Percentiles rank a stretch among this genome's conserved stretches.
Conservation (phyloP, 164 flowering plant species). For the Chloranthus sessilifolius region DNA sequence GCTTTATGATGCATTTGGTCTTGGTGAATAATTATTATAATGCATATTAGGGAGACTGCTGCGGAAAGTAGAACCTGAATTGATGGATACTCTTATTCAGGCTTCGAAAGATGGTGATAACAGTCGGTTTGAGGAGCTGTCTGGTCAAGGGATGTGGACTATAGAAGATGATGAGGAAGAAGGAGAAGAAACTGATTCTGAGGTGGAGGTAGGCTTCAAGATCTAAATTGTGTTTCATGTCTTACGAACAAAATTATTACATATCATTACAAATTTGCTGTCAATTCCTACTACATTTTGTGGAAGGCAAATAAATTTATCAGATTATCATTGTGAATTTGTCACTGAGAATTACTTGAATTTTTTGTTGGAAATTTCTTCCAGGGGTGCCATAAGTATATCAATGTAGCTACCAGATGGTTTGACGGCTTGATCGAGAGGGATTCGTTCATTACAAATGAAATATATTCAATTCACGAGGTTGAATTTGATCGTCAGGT, state of each 20-base stretch:
- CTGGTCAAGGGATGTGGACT: constrained; percentile 29
- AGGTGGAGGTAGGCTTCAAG: constrained; percentile 34
- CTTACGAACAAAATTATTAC: no score
- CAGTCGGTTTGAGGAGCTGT: constrained; percentile 37
- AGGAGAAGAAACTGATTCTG: constrained; percentile 34
- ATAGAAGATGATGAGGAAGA: constrained; percentile 36
- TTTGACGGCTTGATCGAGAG: constrained; percentile 62
- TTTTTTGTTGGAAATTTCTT: no score
- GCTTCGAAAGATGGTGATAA: constrained; percentile 74
- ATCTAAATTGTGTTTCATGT: no score
- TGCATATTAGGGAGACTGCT: constrained; percentile 59
- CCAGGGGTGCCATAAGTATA: constrained; percentile 19
- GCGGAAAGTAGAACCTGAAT: constrained; percentile 55
- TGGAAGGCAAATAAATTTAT: no score
- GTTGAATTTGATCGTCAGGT: constrained; percentile 95
- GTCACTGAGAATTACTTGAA: no score
- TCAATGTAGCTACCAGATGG: constrained; percentile 61
- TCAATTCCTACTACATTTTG: no score
- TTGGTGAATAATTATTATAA: constrained; percentile 1
- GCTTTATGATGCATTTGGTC: not conserved
- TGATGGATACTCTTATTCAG: constrained; percentile 72
- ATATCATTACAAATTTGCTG: no score
- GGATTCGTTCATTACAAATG: constrained; percentile 60
- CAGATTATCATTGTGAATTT: no score
- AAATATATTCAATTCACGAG: constrained; percentile 64